A percentile compares a stretch with the other conserved stretches of the same genome.
These are phyloP conservation scores for Achlya hypogyna DNA, from an alignment of 352 stramenopile genomes.

Conservation along the genomic window DNA sequence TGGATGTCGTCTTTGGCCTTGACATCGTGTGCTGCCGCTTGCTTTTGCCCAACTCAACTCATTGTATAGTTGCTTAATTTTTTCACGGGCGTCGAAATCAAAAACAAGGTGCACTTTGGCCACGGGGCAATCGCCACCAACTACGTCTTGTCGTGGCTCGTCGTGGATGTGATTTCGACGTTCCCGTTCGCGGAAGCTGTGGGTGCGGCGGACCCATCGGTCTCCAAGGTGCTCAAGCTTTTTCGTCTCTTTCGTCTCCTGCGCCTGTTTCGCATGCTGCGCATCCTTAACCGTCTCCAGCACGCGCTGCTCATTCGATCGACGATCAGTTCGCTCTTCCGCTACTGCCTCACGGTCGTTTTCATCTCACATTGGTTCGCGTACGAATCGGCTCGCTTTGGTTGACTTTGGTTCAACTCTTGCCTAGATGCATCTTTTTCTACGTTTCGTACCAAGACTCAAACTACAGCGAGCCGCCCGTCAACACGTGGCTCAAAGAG, in stretches of 20 bases:
- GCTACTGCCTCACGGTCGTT: constrained; percentile 56
- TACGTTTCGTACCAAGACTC: constrained; percentile 19
- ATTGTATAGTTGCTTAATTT: constrained; percentile 44
- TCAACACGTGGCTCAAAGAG: constrained; percentile 40
- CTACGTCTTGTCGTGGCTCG: constrained; percentile 48
- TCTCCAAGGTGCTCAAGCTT: constrained; percentile 47
- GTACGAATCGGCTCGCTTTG: background rate
- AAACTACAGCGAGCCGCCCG: constrained; percentile 24
- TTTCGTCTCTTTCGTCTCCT: constrained; percentile 48
- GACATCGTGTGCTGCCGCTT: constrained; percentile 47
- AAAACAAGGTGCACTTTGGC: constrained; percentile 68
- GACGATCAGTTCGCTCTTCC: constrained; percentile 51
- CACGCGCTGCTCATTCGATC: constrained; percentile 63
- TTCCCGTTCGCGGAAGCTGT: constrained; percentile 56
- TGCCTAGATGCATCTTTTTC: constrained; percentile 16
- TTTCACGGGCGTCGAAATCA: constrained; percentile 56
- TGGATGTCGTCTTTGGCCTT: constrained; percentile 52
- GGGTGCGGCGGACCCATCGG: constrained; percentile 16
- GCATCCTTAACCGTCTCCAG: constrained; percentile 53
- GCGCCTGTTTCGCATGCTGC: constrained; percentile 55
- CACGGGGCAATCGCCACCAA: constrained; percentile 36
- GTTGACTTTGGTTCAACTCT: background rate
- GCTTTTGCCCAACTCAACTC: background rate
- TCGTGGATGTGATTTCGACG: constrained; percentile 48
- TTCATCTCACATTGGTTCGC: constrained; percentile 72